Conservation (phyloP, 306 rosid species). For the Cyamopsis tetragonoloba region DNA sequence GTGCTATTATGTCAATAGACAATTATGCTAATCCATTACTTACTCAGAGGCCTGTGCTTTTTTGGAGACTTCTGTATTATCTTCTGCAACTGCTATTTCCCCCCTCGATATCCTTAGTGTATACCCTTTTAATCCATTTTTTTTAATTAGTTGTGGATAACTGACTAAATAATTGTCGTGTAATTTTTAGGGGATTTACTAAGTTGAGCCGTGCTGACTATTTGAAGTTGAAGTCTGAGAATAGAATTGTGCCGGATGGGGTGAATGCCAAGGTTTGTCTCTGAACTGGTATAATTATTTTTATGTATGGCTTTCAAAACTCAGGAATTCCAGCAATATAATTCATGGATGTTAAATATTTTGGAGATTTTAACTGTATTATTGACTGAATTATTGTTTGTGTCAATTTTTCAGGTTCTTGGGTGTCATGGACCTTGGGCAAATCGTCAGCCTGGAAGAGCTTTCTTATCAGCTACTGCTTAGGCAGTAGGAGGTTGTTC, state of each 20-base stretch:
- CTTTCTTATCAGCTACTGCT: conserved; percentile 51
- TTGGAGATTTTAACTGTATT: neutral
- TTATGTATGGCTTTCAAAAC: neutral
- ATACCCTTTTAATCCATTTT: no score
- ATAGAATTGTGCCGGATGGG: conserved; percentile 66
- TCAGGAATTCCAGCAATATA: neutral
- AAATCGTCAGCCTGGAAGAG: conserved; percentile 63
- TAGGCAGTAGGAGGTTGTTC: conserved; percentile 4
- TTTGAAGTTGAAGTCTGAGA: conserved; percentile 56
- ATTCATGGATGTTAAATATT: neutral
- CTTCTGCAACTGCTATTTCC: no score
- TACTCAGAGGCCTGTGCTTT: no score
- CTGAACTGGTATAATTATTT: neutral
- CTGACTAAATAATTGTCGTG: neutral
- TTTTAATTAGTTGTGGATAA: no score
- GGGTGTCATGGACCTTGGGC: conserved; percentile 86
- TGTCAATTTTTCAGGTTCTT: conserved; percentile 47
- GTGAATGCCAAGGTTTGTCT: conserved; percentile 73
- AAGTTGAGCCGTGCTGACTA: conserved; percentile 61
- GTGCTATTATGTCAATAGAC: no score
- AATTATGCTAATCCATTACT: no score
- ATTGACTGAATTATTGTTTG: neutral
- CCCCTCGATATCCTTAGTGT: no score
- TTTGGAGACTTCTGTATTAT: neutral
- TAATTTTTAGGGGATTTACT: conserved; percentile 72